Percentiles rank a stretch among this genome's conserved stretches.
phyloP scores from a whole-genome alignment of 495 filamentous ascomycete genomes.

The Margaritispora aquatica region DNA sequence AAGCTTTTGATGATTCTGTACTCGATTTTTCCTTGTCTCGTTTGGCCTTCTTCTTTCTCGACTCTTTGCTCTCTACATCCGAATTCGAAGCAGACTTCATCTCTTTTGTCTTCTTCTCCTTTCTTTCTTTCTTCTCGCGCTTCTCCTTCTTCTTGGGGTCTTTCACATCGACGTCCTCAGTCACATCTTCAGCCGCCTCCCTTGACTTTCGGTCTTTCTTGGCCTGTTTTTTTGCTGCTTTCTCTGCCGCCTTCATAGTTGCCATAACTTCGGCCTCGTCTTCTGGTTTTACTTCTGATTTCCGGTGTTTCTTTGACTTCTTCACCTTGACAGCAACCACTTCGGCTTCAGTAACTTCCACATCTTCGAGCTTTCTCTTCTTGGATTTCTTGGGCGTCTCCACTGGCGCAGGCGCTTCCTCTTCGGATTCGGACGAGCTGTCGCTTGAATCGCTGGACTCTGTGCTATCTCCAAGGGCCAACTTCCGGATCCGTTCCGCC shows the following conservation, averaged over 20 bases:
- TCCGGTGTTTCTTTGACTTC: slow-evolving; percentile 16
- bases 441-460: slow-evolving; percentile 8
- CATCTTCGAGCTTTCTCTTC: slow-evolving; percentile 16
- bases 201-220: slow-evolving; percentile 9
- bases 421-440: slow-evolving; percentile 1
- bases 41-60: slow-evolving; percentile 26
- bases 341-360: slow-evolving; percentile 12
- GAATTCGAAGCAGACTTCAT: slow-evolving; percentile 19
- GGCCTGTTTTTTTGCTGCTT: slow-evolving; percentile 12
- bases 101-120: slow-evolving; percentile 24
- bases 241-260: neutral
- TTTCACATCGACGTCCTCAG: neutral
- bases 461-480: neutral
- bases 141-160: slow-evolving; percentile 26
- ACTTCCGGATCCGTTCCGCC: slow-evolving; percentile 15
- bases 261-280: neutral
- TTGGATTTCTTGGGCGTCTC: slow-evolving; percentile 18
- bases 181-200: neutral
- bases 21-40: slow-evolving; percentile 16
- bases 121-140: slow-evolving; percentile 32
- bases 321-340: slow-evolving; percentile 16
- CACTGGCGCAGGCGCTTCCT: slow-evolving; percentile 8
- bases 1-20: slow-evolving; percentile 19
- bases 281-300: neutral
- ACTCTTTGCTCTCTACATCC: slow-evolving; percentile 21